Conservation (phyloP, 1,139 yeast genomes). For the Sugiyamaella japonica region DNA sequence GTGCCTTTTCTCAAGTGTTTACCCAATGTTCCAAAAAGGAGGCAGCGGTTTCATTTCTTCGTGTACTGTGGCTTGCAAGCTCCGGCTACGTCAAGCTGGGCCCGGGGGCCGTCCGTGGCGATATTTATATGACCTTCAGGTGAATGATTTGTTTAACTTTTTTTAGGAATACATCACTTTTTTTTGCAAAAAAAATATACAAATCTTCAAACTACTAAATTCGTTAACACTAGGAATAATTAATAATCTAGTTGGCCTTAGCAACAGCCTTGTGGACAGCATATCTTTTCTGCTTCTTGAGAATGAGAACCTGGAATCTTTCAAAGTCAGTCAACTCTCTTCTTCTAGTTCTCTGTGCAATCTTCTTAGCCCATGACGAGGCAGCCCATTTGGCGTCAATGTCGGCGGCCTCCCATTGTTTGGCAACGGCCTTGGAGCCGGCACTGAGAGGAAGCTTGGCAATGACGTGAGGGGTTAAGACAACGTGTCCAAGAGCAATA, state of each 20-base stretch:
- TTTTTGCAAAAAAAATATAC: constrained; percentile 5
- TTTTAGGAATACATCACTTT: constrained; percentile 6
- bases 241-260: constrained; percentile 53
- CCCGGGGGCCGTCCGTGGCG: not conserved
- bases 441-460: constrained; percentile 92
- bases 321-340: constrained; percentile 92
- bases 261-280: constrained; percentile 91
- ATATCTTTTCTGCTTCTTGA: constrained; percentile 95
- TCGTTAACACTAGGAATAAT: constrained; percentile 15
- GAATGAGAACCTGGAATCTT: constrained; percentile 98
- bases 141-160: not conserved
- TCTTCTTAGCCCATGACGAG: constrained; percentile 97
- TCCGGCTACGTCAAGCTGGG: constrained; percentile 4
- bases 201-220: constrained; percentile 13
- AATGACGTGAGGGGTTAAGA: constrained; percentile 88
- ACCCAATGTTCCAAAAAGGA: not conserved
- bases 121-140: constrained; percentile 1
- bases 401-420: constrained; percentile 93
- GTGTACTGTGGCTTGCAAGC: constrained; percentile 16
- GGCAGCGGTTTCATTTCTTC: constrained; percentile 14
- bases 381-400: constrained; percentile 89
- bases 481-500: constrained; percentile 79
- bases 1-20: constrained; percentile 1
- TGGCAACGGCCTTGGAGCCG: constrained; percentile 77
- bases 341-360: constrained; percentile 93